phyloP scores from a whole-genome alignment of 2,329 filamentous ascomycete genomes.

The Pseudovirgaria hyperparasitica region DNA sequence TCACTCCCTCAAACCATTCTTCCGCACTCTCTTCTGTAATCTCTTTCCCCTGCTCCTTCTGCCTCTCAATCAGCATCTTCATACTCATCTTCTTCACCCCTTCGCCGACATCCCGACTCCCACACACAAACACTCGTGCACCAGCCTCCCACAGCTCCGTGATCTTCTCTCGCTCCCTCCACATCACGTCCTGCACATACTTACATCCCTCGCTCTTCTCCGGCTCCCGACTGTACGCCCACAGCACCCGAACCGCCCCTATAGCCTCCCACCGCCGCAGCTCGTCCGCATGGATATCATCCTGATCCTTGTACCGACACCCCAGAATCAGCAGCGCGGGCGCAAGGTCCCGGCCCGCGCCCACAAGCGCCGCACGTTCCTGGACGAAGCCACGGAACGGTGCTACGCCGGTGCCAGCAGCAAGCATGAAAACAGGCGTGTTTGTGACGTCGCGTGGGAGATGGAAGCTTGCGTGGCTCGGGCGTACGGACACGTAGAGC shows the following conservation, averaged over 20 bases:
- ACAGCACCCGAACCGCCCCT: slow-evolving; percentile 48
- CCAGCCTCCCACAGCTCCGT: slow-evolving; percentile 33
- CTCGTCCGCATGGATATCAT: slow-evolving; percentile 49
- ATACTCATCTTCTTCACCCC: slow-evolving; percentile 29
- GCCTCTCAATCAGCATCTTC: slow-evolving; percentile 29
- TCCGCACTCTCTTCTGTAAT: slow-evolving; percentile 29
- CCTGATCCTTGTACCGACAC: slow-evolving; percentile 41
- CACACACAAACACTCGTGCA: slow-evolving; percentile 53
- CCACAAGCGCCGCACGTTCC: slow-evolving; percentile 27
- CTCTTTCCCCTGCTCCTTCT: slow-evolving; percentile 18
- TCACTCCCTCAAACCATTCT: slow-evolving; percentile 32
- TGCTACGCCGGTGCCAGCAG: slow-evolving; percentile 30
- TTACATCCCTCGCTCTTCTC: slow-evolving; percentile 34
- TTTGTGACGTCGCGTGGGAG: slow-evolving; percentile 28
- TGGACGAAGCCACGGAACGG: slow-evolving; percentile 32
- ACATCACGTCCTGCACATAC: slow-evolving; percentile 41
- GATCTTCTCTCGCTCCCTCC: slow-evolving; percentile 33
- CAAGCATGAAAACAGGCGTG: slow-evolving; percentile 28
- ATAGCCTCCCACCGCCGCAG: slow-evolving; percentile 45
- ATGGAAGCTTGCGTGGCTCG: slow-evolving; percentile 30
- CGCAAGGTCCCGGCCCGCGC: slow-evolving; percentile 40
- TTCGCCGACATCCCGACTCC: slow-evolving; percentile 36
- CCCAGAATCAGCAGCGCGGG: slow-evolving; percentile 55
- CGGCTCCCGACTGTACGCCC: slow-evolving; percentile 43
- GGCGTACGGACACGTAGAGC: slow-evolving; percentile 29